A percentile compares a stretch with the other conserved stretches of the same genome.
These are phyloP conservation scores for Pestalotiopsis sp. DNA, from an alignment of 2,329 filamentous ascomycete species.

Conservation along the genomic window DNA sequence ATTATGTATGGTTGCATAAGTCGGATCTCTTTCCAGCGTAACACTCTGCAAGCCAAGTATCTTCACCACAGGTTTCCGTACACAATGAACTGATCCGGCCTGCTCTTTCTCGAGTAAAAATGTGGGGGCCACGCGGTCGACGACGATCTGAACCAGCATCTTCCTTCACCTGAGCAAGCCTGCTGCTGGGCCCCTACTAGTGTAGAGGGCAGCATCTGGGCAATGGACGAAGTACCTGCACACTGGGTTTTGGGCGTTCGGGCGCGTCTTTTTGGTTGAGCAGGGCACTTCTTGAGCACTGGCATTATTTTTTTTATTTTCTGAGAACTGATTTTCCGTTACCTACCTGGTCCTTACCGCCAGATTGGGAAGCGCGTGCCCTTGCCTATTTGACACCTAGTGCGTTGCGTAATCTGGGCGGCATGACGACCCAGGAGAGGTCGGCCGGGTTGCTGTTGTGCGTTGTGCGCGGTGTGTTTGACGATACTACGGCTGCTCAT, in stretches of 20 bases:
- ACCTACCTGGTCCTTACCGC: neutral
- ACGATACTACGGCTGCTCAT: neutral
- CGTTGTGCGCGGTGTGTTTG: neutral
- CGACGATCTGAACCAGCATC: neutral
- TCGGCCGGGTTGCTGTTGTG: neutral
- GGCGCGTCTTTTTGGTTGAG: neutral
- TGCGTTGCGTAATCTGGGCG: slow-evolving; percentile 8
- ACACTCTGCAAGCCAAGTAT: too few species aligned
- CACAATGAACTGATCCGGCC: too few species aligned
- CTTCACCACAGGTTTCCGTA: too few species aligned
- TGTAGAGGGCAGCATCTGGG: too few species aligned
- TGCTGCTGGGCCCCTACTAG: neutral
- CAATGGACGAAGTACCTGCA: too few species aligned
- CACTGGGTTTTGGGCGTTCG: neutral
- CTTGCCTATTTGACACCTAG: slow-evolving; percentile 10
- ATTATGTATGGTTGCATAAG: too few species aligned
- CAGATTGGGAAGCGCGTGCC: slow-evolving; percentile 4
- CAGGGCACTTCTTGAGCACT: neutral
- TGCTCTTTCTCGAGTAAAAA: neutral
- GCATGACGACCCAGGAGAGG: slow-evolving; percentile 1
- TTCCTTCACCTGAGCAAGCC: slow-evolving; percentile 2
- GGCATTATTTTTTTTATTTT: neutral
- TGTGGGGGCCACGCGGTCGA: slow-evolving; percentile 10
- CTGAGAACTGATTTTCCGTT: neutral
- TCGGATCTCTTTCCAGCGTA: too few species aligned